Evolutionary conservation across 2,329 filamentous ascomycete genomes (phyloP), one percentile per base, ranked within the genome.

Genomic region (Fusarium bactridioides): DNA sequence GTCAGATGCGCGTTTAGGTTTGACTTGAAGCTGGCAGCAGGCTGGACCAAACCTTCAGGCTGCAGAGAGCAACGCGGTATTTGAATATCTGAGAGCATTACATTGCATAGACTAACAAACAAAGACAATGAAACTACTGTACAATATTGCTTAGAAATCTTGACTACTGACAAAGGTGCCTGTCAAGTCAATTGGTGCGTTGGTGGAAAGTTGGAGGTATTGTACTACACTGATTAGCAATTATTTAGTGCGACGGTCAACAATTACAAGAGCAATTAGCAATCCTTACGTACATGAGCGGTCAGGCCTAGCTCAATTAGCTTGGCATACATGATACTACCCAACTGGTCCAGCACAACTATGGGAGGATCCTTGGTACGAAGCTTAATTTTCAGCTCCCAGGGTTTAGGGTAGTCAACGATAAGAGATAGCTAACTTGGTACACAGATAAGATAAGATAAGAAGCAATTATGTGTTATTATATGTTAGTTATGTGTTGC

Each of bases 101-200:
- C 18, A 21, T 13, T 7, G 7, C 9, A 27, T 27, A 7, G 10
- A 3, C 23, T 16, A 10, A 12, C 10, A 11, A 4, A 18, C 10
- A 10, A 21, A 27, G 3, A 25, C 5, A 9, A 0, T 10, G 9
- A 19, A 10, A 27, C 12, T 11, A 21, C 4, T 11, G 10, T 21
- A 12, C 13, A 25, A 12, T 33, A 16, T 37, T 27, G 23, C 21
- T 53, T 37, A 53, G 18, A 27, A 53, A 53, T 53, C 31, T 10
- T 7, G 2, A 53, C 13, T 9, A 21, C 7, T 37, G 10, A 2
- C 0, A 10, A 5, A 0, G 10, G 12, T 7, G 6, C 5, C 1
- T 4, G 7, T 10, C 2, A 1, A 6, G 13, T 11, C 7, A 21
- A 16, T 27, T 53, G 23, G 31, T 37, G 18, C 3, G 9, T 12